A percentile compares a stretch with the other conserved stretches of the same genome.
These are phyloP conservation scores for Lodderomyces orthopsilosis DNA, from an alignment of 1,139 yeast genomes.

Conservation along the genomic window DNA sequence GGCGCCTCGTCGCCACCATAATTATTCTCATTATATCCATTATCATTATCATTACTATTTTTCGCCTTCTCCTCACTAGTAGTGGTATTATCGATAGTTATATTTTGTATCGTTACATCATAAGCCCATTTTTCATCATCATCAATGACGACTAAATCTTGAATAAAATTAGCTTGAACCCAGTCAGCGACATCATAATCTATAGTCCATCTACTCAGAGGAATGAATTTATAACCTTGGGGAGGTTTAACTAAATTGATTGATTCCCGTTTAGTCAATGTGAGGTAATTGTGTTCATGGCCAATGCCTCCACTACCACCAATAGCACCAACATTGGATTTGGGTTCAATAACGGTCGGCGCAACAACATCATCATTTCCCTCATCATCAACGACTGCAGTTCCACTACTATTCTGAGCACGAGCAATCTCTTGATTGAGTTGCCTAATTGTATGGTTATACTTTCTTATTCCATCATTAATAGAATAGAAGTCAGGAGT, in stretches of 20 bases:
- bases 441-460: slow-evolving; percentile 8
- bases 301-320: neutral
- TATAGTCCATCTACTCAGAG: slow-evolving; percentile 47
- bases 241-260: slow-evolving; percentile 51
- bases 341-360: slow-evolving; percentile 4
- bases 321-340: neutral
- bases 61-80: neutral
- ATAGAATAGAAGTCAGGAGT: slow-evolving; percentile 52
- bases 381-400: slow-evolving; percentile 15
- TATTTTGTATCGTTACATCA: slow-evolving; percentile 29
- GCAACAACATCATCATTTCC: slow-evolving; percentile 15
- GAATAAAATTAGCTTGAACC: slow-evolving; percentile 50
- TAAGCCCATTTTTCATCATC: slow-evolving; percentile 78
- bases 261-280: slow-evolving; percentile 15
- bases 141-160: slow-evolving; percentile 57
- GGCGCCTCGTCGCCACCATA: slow-evolving; percentile 13
- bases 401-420: slow-evolving; percentile 12
- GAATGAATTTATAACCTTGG: slow-evolving; percentile 51
- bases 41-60: neutral
- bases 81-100: slow-evolving; percentile 14
- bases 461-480: slow-evolving; percentile 29
- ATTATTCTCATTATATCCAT: neutral
- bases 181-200: slow-evolving; percentile 59
- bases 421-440: slow-evolving; percentile 1
- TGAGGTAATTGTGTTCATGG: slow-evolving; percentile 12